Evolutionary conservation across 2,329 filamentous ascomycete genomes (phyloP).

Genomic region (Ceratocystis eucalypticola): DNA sequence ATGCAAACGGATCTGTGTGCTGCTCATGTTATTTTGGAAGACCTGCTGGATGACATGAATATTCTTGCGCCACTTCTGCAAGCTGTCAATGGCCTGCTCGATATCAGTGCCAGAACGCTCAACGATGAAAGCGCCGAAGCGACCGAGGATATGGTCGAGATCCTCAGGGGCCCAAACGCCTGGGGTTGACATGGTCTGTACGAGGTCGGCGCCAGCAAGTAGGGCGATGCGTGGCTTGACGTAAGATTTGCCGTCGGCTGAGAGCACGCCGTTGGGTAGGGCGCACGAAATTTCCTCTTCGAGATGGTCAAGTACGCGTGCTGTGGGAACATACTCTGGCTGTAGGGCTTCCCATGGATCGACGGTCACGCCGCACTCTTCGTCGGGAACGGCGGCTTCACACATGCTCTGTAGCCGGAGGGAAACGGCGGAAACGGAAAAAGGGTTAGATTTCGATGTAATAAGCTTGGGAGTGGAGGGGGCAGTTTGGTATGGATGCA

Average conservation of each 20-base stretch:
- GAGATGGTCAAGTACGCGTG: slow-evolving; percentile 80
- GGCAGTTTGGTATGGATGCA: not conserved
- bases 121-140: slow-evolving; percentile 74
- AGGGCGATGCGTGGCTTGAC: slow-evolving; percentile 57
- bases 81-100: slow-evolving; percentile 68
- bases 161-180: slow-evolving; percentile 75
- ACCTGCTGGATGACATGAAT: slow-evolving; percentile 72
- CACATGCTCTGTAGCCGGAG: slow-evolving; percentile 50
- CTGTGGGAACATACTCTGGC: slow-evolving; percentile 75
- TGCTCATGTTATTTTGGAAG: slow-evolving; percentile 76
- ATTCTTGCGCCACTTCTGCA: slow-evolving; percentile 73
- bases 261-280: slow-evolving; percentile 61
- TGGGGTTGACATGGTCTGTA: slow-evolving; percentile 58
- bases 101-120: slow-evolving; percentile 81
- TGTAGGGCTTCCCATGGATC: slow-evolving; percentile 78
- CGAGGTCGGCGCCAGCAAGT: slow-evolving; percentile 64
- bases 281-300: slow-evolving; percentile 71
- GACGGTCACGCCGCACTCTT: slow-evolving; percentile 65
- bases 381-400: slow-evolving; percentile 60
- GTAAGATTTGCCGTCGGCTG: slow-evolving; percentile 51
- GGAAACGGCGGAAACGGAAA: not conserved
- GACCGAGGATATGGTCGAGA: slow-evolving; percentile 73
- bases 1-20: slow-evolving; percentile 69
- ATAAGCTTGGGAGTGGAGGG: not conserved
- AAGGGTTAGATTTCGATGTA: not conserved